Base-by-base conservation (phyloP, 495 filamentous ascomycete species). In the Neurospora sp. region DNA sequence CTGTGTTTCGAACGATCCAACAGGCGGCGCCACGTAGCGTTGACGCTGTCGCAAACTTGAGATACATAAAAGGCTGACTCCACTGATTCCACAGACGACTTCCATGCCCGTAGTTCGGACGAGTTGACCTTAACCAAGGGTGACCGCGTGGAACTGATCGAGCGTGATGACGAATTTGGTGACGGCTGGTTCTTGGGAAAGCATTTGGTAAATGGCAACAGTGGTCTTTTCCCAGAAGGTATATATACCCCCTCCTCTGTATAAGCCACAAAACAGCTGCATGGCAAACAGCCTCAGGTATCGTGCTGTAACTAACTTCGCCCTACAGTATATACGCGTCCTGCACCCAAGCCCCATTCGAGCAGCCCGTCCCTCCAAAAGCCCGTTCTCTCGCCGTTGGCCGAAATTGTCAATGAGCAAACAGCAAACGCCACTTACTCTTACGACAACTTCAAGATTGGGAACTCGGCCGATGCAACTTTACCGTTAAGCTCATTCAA, bases 101-200 rank as follows among this genome's bases (percentile, higher is more conserved):
- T 98, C 82, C 84, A 88, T 76, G 92, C 94, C 71, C 90, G 95
- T 72, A 94, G 93, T 80, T 89, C 91, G 61, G 96, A 99, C 82
- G 96, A 99, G 83, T 87, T 99, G 77, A 96, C 86, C 75, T 84
- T 99, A 76, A 84, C 86, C 41, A 96, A 94, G 74, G 94, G 94
- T 73, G 94, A 98, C 77, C 90, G 92, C 39, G 93, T 99, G 70
- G 90, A 96, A 83, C 83, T 99, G 72, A 89, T 97, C 47, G 96
- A 98, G 80, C 89, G 96, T 70, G 95, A 98, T 81, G 95, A 98
- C 80, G 96, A 97, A 76, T 99, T 98, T 81, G 92, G 92, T 69
- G 96, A 99, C 84, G 96, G 96, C 71, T 99, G 96, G 96, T 99
- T 93, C 83, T 82, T 97, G 75, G 96, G 97, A 38, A 90, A 90